These are phyloP conservation scores for Geotrichum candidum DNA, from an alignment of 1,139 yeast genomes.

Conservation along the genomic window DNA sequence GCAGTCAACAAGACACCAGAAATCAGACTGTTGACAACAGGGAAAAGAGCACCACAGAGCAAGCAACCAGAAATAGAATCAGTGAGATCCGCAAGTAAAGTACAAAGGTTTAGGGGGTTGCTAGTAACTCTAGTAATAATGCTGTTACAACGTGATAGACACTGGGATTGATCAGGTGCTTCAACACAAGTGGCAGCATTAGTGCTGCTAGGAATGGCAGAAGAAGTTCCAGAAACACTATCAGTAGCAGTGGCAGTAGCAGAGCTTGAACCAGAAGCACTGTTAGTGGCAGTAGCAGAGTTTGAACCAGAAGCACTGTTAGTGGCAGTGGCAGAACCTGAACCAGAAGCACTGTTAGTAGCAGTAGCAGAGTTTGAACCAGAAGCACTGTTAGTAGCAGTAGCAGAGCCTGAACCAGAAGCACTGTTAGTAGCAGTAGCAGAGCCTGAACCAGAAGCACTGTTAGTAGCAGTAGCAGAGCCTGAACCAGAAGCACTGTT, in stretches of 20 bases:
- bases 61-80: conserved; percentile 39
- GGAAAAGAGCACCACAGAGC: conserved; percentile 43
- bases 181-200: not conserved
- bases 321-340: too few relatives aligned
- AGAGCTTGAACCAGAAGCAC: not conserved
- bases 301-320: too few relatives aligned
- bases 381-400: too few relatives aligned
- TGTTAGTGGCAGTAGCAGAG: too few relatives aligned
- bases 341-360: too few relatives aligned
- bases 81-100: conserved; percentile 13
- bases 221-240: not conserved
- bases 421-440: too few relatives aligned
- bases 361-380: too few relatives aligned
- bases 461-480: too few relatives aligned
- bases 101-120: conserved; percentile 1
- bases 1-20: not conserved
- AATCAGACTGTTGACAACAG: not conserved
- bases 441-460: too few relatives aligned
- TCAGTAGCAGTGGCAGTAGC: not conserved
- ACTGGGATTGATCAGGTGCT: not conserved
- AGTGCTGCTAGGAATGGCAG: not conserved
- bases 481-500: too few relatives aligned
- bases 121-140: not conserved
- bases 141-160: not conserved
- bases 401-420: too few relatives aligned